Evolutionary conservation across 495 filamentous ascomycete species (phyloP), one percentile per base, ranked within the genome.

Genomic region (Penicillium soppii): DNA sequence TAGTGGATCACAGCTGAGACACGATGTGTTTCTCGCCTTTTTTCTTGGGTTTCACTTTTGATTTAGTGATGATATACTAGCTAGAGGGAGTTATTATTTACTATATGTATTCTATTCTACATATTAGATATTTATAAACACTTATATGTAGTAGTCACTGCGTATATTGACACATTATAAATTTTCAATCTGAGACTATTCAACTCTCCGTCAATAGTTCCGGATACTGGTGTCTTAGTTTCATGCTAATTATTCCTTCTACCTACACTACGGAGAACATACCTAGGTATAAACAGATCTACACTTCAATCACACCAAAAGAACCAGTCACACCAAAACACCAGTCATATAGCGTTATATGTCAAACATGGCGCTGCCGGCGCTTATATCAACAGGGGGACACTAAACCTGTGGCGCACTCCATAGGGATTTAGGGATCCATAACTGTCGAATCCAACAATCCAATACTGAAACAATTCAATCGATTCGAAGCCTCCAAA

Each of bases 1-100:
- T 20, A 43, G 36, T 52, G 63, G 52, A 65, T 54, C 51, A n/a
- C 53, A 36, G 42, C 67, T 72, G 70, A 73, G 70, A 73, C 69
- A 71, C 62, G 56, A 58, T 47, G 54, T 65, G 68, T 71, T 71
- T 70, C 67, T 63, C 47, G 26, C 51, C 47, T 54, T 43, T 43
- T 47, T 27, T n/a, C n/a, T n/a, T n/a, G n/a, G n/a, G 25, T 27
- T 27, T 27, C 25, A 5, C 25, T 4, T 27, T 27, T 27, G 25
- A 5, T 9, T 27, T 27, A n/a, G n/a, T 23, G 27, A 19, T n/a
- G 41, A 43, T 19, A 40, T 20, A 40, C 38, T 43, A 13, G 22
- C 3, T 43, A 43, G 55, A 33, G 39, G 47, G 56, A 16, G 42
- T 20, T 52, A 52, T 52, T 53, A 44, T 50, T 62, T 42, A 37